phyloP scores from a whole-genome alignment of 2,329 filamentous ascomycete species.

The Nemania bipapillata region DNA sequence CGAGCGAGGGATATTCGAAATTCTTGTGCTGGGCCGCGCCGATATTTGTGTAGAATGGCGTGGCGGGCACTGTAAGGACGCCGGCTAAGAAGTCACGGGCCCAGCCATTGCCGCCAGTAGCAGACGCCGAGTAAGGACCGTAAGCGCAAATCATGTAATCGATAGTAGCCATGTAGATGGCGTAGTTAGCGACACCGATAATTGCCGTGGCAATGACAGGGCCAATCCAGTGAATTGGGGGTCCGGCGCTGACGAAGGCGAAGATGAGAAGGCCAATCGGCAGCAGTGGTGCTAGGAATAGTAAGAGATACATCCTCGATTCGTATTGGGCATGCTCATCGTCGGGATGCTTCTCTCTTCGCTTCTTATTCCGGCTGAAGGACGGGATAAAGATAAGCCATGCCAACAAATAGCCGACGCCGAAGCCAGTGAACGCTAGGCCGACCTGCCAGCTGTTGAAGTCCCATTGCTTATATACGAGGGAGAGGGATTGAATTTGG shows the following conservation, averaged over 20 bases:
- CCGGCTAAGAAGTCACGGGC: constrained; percentile 73
- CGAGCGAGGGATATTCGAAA: constrained; percentile 56
- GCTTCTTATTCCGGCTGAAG: constrained; percentile 58
- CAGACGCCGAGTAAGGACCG: constrained; percentile 72
- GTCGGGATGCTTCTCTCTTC: constrained; percentile 57
- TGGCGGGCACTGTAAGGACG: constrained; percentile 70
- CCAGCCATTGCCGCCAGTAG: constrained; percentile 74
- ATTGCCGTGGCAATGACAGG: constrained; percentile 69
- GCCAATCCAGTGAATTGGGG: constrained; percentile 70
- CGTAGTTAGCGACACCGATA: constrained; percentile 72
- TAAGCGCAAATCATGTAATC: constrained; percentile 76
- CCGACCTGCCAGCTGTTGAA: constrained; percentile 59
- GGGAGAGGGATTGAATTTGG: constrained; percentile 70
- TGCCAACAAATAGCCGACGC: constrained; percentile 67
- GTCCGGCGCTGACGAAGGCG: constrained; percentile 66
- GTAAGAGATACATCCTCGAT: constrained; percentile 67
- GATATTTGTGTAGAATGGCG: constrained; percentile 65
- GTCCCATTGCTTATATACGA: constrained; percentile 70
- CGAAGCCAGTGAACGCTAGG: constrained; percentile 59
- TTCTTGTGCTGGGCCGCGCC: constrained; percentile 60
- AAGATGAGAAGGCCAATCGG: constrained; percentile 72
- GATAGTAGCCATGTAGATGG: constrained; percentile 74
- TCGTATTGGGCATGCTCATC: constrained; percentile 71
- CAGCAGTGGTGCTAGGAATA: constrained; percentile 68
- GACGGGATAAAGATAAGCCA: constrained; percentile 68